Percentiles rank a stretch among this genome's conserved stretches.
Evolutionary conservation across 352 stramenopile genomes (phyloP).

Genomic region (Globisporangium lucens): DNA sequence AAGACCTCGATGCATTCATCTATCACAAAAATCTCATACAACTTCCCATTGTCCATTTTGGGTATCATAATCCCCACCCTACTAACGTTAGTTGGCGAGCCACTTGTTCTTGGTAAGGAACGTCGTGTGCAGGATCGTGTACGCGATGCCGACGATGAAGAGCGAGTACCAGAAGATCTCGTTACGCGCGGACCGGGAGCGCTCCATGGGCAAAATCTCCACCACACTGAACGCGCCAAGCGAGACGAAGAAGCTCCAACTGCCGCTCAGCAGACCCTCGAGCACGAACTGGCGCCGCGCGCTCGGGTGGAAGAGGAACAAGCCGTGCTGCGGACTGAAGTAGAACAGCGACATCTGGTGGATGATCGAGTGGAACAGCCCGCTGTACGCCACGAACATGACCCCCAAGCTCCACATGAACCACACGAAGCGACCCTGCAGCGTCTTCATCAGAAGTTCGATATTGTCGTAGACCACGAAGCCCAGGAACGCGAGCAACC

Average conservation of each 20-base stretch:
- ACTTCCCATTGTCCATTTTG: too few relatives aligned
- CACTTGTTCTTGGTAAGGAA: constrained; percentile 63
- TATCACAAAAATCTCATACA: not conserved
- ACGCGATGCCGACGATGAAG: constrained; percentile 42
- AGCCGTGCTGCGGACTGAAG: constrained; percentile 44
- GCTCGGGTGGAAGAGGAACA: constrained; percentile 63
- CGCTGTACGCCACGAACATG: constrained; percentile 60
- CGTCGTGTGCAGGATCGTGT: constrained; percentile 44
- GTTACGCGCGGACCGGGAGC: constrained; percentile 28
- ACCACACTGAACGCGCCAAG: constrained; percentile 44
- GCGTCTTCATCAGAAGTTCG: constrained; percentile 27
- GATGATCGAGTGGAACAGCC: constrained; percentile 64
- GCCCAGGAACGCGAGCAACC: constrained; percentile 32
- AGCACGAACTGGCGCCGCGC: constrained; percentile 63
- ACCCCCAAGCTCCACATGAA: constrained; percentile 46
- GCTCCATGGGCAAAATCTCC: constrained; percentile 38
- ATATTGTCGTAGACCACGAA: constrained; percentile 42
- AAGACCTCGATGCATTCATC: not conserved
- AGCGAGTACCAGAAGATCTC: constrained; percentile 47
- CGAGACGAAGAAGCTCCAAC: constrained; percentile 64
- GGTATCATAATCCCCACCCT: not conserved
- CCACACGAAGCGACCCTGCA: constrained; percentile 48
- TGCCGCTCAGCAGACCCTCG: constrained; percentile 55
- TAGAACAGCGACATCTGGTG: constrained; percentile 46
- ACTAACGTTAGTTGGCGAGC: constrained; percentile 23